A percentile compares a stretch with the other conserved stretches of the same genome.
phyloP scores from a whole-genome alignment of 179 eudicot species.

The Carnegiea gigantea region DNA sequence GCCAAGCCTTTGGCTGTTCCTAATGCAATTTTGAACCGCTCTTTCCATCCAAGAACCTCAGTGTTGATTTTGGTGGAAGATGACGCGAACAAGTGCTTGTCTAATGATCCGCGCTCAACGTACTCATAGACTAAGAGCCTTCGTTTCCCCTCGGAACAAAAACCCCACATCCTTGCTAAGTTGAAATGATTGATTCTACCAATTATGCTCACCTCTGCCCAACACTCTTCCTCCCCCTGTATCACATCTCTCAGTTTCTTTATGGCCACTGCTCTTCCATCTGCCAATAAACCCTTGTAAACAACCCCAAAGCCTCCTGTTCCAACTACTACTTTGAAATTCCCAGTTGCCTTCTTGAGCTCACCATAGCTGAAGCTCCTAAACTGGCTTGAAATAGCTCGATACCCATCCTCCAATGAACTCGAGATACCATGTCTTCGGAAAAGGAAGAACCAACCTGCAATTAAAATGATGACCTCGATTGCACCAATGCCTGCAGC shows the following conservation, averaged over 20 bases:
- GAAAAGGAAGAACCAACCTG: background rate
- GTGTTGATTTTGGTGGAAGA: slow-evolving; percentile 21
- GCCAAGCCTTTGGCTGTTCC: slow-evolving; percentile 47
- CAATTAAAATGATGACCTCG: background rate
- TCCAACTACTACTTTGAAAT: slow-evolving; percentile 31
- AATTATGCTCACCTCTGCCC: slow-evolving; percentile 46
- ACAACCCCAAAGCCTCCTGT: slow-evolving; percentile 42
- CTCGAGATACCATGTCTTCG: background rate
- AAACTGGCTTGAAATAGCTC: background rate
- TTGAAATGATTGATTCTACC: slow-evolving; percentile 46
- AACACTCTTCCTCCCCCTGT: slow-evolving; percentile 16
- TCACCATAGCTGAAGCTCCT: background rate
- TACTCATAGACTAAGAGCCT: slow-evolving; percentile 44
- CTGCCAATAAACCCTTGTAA: slow-evolving; percentile 17
- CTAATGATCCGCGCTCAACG: background rate
- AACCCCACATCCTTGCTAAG: slow-evolving; percentile 49
- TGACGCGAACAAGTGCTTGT: slow-evolving; percentile 6
- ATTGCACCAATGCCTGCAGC: background rate
- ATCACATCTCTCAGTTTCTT: slow-evolving; percentile 15
- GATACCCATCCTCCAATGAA: background rate
- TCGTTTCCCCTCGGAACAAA: slow-evolving; percentile 33
- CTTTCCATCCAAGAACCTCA: slow-evolving; percentile 31
- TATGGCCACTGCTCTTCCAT: background rate
- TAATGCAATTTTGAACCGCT: slow-evolving; percentile 38
- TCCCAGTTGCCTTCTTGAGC: background rate